phyloP scores from a whole-genome alignment of 2,329 filamentous ascomycete species.

The Beauveria asiatica region DNA sequence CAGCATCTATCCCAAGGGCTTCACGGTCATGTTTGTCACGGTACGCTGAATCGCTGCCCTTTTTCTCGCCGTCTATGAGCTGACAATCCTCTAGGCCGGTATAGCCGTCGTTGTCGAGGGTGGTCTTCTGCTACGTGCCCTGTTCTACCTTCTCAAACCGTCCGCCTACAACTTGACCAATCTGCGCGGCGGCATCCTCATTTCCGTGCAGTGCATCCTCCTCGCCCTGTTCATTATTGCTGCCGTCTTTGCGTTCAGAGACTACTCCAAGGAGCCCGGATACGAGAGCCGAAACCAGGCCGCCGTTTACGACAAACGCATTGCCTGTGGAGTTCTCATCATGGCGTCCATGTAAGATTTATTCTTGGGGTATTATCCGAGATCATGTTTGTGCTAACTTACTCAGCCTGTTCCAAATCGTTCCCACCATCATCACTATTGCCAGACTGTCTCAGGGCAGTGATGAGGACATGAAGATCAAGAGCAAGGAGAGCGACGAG shows the following conservation, averaged over 20 bases:
- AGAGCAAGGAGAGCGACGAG: conserved; percentile 7
- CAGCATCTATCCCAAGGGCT: conserved; percentile 9
- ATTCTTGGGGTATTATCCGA: too few relatives aligned
- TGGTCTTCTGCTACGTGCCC: background rate
- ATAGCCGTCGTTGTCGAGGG: conserved; percentile 1
- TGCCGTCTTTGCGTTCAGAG: conserved; percentile 7
- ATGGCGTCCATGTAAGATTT: conserved; percentile 10
- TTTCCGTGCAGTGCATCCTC: background rate
- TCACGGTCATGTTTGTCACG: conserved; percentile 7
- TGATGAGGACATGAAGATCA: background rate
- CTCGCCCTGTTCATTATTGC: conserved; percentile 6
- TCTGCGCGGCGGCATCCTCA: background rate
- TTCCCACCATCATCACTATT: conserved; percentile 5
- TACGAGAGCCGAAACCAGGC: conserved; percentile 6
- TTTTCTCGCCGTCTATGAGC: background rate
- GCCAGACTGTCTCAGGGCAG: conserved; percentile 4
- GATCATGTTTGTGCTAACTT: background rate
- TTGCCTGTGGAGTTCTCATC: conserved; percentile 8
- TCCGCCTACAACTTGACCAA: conserved; percentile 10
- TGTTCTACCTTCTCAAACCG: conserved; percentile 8
- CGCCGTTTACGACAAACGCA: conserved; percentile 6
- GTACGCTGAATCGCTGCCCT: background rate
- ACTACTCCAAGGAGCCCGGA: conserved; percentile 8
- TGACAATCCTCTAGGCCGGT: background rate
- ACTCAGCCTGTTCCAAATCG: conserved; percentile 6